Percentiles rank a stretch among this genome's conserved stretches.
These are phyloP conservation scores for Paralagenidium karlingii DNA, from an alignment of 352 stramenopile species.

Conservation along the genomic window DNA sequence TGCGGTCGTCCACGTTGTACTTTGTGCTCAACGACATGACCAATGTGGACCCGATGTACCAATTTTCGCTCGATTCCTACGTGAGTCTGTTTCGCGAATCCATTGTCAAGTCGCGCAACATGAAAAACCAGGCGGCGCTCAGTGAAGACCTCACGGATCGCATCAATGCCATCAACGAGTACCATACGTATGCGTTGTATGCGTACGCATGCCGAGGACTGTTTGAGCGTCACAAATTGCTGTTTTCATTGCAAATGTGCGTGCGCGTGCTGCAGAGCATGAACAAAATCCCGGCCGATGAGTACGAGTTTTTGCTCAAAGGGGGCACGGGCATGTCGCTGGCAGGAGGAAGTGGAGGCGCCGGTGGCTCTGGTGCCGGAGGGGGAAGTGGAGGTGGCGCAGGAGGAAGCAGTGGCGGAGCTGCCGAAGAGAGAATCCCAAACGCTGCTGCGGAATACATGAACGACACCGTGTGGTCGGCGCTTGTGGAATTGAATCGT, in stretches of 20 bases:
- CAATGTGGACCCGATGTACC: slow-evolving; percentile 95
- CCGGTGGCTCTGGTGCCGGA: not conserved
- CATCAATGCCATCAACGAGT: slow-evolving; percentile 91
- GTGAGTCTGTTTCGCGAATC: slow-evolving; percentile 91
- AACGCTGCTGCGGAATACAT: slow-evolving; percentile 86
- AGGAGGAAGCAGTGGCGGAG: slow-evolving; percentile 9
- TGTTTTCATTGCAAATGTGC: slow-evolving; percentile 93
- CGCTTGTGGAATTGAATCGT: slow-evolving; percentile 88
- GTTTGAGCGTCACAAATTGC: slow-evolving; percentile 93
- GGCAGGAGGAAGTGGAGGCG: not conserved
- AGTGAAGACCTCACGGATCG: slow-evolving; percentile 76
- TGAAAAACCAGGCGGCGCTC: slow-evolving; percentile 67
- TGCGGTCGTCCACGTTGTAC: slow-evolving; percentile 91
- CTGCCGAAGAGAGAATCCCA: slow-evolving; percentile 41
- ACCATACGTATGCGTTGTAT: slow-evolving; percentile 93
- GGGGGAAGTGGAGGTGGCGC: not conserved
- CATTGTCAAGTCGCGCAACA: slow-evolving; percentile 77
- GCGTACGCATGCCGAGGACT: slow-evolving; percentile 90
- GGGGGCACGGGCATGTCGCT: slow-evolving; percentile 53
- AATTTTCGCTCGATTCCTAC: slow-evolving; percentile 94
- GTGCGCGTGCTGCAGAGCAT: slow-evolving; percentile 86
- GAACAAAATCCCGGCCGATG: slow-evolving; percentile 84
- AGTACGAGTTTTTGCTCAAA: slow-evolving; percentile 93
- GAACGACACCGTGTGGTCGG: slow-evolving; percentile 73
- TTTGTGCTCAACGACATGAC: slow-evolving; percentile 95